phyloP scores from a whole-genome alignment of 2,329 filamentous ascomycete genomes.

The Laburnicola sp. region DNA sequence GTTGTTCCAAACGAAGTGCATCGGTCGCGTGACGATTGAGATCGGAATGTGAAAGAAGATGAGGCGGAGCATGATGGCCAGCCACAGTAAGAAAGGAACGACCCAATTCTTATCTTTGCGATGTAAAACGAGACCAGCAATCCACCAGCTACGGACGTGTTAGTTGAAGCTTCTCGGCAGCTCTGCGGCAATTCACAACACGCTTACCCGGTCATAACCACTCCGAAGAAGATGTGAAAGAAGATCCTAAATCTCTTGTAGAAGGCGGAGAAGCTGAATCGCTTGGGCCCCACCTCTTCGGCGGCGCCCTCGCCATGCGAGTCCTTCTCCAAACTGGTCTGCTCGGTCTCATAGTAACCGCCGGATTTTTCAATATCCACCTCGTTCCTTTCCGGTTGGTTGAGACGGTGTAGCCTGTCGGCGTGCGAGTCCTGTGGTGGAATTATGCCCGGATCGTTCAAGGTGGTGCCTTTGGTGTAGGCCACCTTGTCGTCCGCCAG shows the following conservation, averaged over 20 bases:
- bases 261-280: conserved; percentile 41
- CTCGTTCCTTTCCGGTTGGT: conserved; percentile 30
- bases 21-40: conserved; percentile 65
- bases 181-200: background rate
- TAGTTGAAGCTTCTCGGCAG: conserved; percentile 16
- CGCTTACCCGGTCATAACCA: conserved; percentile 58
- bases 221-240: conserved; percentile 48
- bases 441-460: conserved; percentile 37
- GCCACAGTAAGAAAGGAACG: conserved; percentile 79
- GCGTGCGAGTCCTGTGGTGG: conserved; percentile 44
- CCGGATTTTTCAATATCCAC: conserved; percentile 41
- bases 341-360: conserved; percentile 46
- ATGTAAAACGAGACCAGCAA: conserved; percentile 73
- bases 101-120: conserved; percentile 76
- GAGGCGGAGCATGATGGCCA: conserved; percentile 72
- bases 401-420: conserved; percentile 45
- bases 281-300: conserved; percentile 37
- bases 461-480: conserved; percentile 44
- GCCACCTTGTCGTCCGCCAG: conserved; percentile 29
- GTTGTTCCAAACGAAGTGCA: conserved; percentile 68
- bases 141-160: conserved; percentile 65
- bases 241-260: conserved; percentile 45
- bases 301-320: conserved; percentile 16
- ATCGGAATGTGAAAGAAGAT: conserved; percentile 74
- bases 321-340: conserved; percentile 46